Evolutionary conservation across 371 early-diverging fungal species (phyloP), one percentile per base, ranked within the genome.

Genomic region (Thermomucor indicae-seudaticae): DNA sequence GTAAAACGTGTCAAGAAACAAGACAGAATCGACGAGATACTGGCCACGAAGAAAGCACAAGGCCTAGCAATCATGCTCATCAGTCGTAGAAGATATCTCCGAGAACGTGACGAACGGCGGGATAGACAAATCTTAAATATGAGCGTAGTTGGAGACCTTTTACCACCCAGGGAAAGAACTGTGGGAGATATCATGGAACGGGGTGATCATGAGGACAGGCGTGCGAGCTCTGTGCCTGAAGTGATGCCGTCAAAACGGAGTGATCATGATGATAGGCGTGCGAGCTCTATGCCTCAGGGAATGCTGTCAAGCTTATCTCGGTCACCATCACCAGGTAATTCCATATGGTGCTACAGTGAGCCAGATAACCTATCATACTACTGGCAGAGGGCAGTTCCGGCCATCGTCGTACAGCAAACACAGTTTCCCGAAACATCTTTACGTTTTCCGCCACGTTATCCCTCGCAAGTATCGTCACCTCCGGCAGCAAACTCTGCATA

Each of bases 11-110:
- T 61, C 6, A 53, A 54, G 38, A 52, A 58, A 16, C 60, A 63
- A 49, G 63, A 65, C 14, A 57, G 57, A 38, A 48, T 70, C 17
- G 41, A 19, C 14, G 58, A 60, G 30, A 38, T 47, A 11, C 32
- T 70, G 1, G 57, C 55, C 1, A 31, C 29, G 0, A 58, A 65
- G 23, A 55, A 51, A 45, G 58, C 58, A 3, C 59, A 56, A 32
- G 57, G 58, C 10, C 19, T 63, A 32, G 57, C 65, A 2, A 27
- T 41, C 4, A 70, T 70, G 70, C 34, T 70, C 14, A 41, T 65
- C 6, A 31, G 29, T 17, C 55, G 70, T 17, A 53, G 62, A 16
- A 34, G 50, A 16, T 65, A 55, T 44, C 47, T 65, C 22, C 54
- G 53, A 38, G 27, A 39, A 16, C 60, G 46, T 29, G 57, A 55